Base-by-base conservation (phyloP, 2,329 filamentous ascomycete species). In the Dactylellina cionopaga region DNA sequence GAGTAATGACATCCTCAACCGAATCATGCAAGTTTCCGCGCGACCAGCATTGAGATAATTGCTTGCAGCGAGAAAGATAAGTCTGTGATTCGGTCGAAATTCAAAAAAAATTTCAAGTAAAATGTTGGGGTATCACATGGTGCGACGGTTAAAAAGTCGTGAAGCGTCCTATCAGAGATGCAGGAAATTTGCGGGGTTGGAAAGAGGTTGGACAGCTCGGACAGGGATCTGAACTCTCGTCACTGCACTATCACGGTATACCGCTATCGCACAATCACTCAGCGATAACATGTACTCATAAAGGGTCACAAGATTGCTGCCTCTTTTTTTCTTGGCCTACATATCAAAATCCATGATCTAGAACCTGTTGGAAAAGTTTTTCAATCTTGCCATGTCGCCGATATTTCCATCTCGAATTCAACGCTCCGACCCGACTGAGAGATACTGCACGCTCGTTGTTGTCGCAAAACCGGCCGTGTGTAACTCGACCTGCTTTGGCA, bases 91-190 rank as follows among this genome's bases (percentile, higher is more conserved):
- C 59, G 24, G 47, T 64, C 27, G 19, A 35, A 31, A 25, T 54
- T 51, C 17, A 11, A 19, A 37, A 44, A 55, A 43, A 25, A 31
- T n/a, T n/a, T n/a, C n/a, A n/a, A n/a, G n/a, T n/a, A n/a, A n/a
- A n/a, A n/a, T n/a, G n/a, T 54, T 69, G 46, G 64, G 64, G 54
- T 68, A 69, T 69, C 64, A 69, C 64, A 69, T 69, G 64, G 64
- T 69, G 64, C 51, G 46, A 69, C 64, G 19, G 31, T 17, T 25
- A 17, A 58, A 63, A 52, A 51, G 19, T 33, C 39, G 41, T 19
- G 44, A 46, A 54, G 29, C 33, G 49, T 37, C 55, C 55, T 69
- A 69, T 63, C 65, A 56, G 56, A 63, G 33, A 33, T 63, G 65
- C 56, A 70, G 58, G 56, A 22, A 5, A 39, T 63, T 71, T 71